Percentiles rank a stretch among this genome's conserved stretches.
phyloP scores from a whole-genome alignment of 1,284 basidiomycete genomes.

The Trichosporon ovoides region DNA sequence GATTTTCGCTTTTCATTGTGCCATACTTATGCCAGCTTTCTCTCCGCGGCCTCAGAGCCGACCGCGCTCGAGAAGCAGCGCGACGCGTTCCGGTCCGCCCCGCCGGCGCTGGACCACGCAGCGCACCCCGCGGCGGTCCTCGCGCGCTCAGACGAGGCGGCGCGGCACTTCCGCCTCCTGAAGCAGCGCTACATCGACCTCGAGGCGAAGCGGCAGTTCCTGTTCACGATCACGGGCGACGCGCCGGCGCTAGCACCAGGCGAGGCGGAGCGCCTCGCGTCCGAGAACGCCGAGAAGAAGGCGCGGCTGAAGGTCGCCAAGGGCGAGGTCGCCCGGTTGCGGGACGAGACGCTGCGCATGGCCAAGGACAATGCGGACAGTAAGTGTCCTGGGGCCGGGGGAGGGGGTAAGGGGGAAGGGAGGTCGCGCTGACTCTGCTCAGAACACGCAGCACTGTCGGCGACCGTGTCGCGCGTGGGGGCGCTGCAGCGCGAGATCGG shows the following conservation, averaged over 20 bases:
- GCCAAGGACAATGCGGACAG: constrained; percentile 34
- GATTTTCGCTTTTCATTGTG: no score
- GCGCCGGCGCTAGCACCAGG: constrained; percentile 52
- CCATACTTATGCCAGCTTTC: not conserved
- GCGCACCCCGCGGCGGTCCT: not conserved
- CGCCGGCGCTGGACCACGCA: not conserved
- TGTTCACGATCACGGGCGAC: constrained; percentile 71
- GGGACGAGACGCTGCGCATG: constrained; percentile 55
- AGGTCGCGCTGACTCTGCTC: not conserved
- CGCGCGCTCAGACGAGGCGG: not conserved
- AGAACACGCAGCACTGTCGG: constrained; percentile 32
- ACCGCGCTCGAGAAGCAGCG: not conserved
- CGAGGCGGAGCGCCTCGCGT: constrained; percentile 56
- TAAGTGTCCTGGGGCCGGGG: constrained; percentile 14
- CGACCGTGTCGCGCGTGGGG: constrained; percentile 56
- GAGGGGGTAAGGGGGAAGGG: no score
- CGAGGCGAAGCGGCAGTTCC: constrained; percentile 77
- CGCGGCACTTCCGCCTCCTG: constrained; percentile 60
- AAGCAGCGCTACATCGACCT: constrained; percentile 82
- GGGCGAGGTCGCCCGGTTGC: constrained; percentile 57
- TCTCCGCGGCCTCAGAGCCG: not conserved
- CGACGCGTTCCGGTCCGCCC: not conserved
- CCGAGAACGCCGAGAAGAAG: constrained; percentile 64
- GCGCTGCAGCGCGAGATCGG: constrained; percentile 66
- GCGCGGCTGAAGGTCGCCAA: constrained; percentile 61